Evolutionary conservation across 2,329 filamentous ascomycete genomes (phyloP), one percentile per base, ranked within the genome.

Genomic region (Raffaelea ambrosiae): DNA sequence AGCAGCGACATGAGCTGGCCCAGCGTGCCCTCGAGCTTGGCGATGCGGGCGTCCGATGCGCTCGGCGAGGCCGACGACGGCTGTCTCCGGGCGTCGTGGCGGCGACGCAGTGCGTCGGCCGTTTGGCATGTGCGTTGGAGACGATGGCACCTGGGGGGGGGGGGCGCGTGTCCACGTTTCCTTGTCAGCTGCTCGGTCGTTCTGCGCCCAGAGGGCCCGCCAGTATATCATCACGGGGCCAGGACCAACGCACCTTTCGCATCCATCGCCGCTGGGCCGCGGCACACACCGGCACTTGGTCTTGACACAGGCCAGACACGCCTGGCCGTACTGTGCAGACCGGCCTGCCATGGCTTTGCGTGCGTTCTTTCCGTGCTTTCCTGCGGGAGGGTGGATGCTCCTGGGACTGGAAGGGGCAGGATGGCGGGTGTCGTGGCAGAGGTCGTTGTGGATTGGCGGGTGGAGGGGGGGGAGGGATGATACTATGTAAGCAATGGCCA

Each of bases 91-190:
- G n/a, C 55, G 18, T 59, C 57, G 18, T 20, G 33, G 26, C 61
- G 59, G 44, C 54, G 58, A 47, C 64, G 64, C 51, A 59, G 43
- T 21, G 61, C 61, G 18, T 64, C 60, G 29, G 64, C 63, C 29
- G 61, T 58, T 44, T 60, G 54, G 47, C 65, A 67, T 7, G 51
- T 43, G 52, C 64, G 66, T 31, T 55, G 58, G 7, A 66, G 63
- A 41, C 64, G 62, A n/a, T 60, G 46, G 39, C 63, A 67, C 55
- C 64, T 51, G 31, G 19, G 5, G 8, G 16, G 31, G 26, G 9
- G 23, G 8, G 23, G n/a, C n/a, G n/a, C n/a, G n/a, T n/a, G n/a
- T n/a, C n/a, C n/a, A n/a, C n/a, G n/a, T n/a, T n/a, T 33, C 23
- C n/a, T 23, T 40, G n/a, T 20, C n/a, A 2, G 22, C 19, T n/a